Evolutionary conservation across 805 yeast genomes (phyloP).

Genomic region (Kuraishia ogatae): DNA sequence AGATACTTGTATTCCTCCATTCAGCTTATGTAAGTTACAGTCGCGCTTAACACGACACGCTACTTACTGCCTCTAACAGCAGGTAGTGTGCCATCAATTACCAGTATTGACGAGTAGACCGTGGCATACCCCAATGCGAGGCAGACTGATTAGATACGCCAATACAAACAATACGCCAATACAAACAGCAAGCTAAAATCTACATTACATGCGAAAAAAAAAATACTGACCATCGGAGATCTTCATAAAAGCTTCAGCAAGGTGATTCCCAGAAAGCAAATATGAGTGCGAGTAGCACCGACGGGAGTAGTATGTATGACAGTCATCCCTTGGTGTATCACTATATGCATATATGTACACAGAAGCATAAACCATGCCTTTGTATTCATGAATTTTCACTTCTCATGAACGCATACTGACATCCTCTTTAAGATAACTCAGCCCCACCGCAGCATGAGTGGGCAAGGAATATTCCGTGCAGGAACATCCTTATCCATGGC

Average conservation of each 20-base stretch:
- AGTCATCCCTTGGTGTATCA: background rate
- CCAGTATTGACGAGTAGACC: background rate
- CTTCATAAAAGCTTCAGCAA: background rate
- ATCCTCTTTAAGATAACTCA: background rate
- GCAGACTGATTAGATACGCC: background rate
- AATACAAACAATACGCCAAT: no score
- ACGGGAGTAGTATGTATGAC: background rate
- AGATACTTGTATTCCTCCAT: no score
- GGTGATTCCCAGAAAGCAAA: background rate
- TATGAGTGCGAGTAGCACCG: background rate
- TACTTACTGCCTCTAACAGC: background rate
- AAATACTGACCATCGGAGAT: background rate
- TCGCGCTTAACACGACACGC: background rate
- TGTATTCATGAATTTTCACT: background rate
- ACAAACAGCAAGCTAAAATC: no score
- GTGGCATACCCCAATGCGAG: background rate
- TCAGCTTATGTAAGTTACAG: background rate
- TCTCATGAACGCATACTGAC: background rate
- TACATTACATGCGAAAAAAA: no score
- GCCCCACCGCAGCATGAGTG: constrained; percentile 31
- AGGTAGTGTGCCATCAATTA: background rate
- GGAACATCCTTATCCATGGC: constrained; percentile 80
- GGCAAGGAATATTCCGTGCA: constrained; percentile 73
- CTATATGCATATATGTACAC: background rate
- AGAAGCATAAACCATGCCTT: background rate